Evolutionary conservation across 2,329 filamentous ascomycete genomes (phyloP).

Genomic region (Elsinoe fawcettii): DNA sequence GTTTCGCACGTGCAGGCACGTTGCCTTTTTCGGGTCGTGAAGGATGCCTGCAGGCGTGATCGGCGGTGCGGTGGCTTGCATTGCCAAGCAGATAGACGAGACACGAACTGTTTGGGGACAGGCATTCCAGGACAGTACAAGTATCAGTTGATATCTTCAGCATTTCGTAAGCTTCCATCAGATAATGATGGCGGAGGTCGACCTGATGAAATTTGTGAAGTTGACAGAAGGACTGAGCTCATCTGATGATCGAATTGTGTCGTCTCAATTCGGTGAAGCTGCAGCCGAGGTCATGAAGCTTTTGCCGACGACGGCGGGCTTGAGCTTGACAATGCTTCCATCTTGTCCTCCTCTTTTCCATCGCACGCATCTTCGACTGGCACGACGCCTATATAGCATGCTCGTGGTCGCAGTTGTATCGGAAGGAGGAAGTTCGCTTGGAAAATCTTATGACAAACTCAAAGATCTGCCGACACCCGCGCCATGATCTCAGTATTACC

Average conservation of each 20-base stretch:
- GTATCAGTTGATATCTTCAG: too few relatives aligned
- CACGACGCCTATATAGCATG: too few relatives aligned
- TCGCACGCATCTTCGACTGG: too few relatives aligned
- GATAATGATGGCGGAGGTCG: too few relatives aligned
- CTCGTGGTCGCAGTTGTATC: too few relatives aligned
- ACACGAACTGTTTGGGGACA: neutral
- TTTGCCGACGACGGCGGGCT: neutral
- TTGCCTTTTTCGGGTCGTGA: neutral
- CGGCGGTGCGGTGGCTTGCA: neutral
- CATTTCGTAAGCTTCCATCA: too few relatives aligned
- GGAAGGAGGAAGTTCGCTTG: too few relatives aligned
- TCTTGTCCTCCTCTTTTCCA: neutral
- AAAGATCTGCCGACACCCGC: neutral
- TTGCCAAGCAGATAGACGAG: neutral
- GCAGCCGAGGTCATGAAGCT: neutral
- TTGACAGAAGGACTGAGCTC: too few relatives aligned
- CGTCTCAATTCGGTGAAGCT: neutral
- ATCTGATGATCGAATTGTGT: neutral
- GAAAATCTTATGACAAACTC: neutral
- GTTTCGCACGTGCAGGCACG: neutral
- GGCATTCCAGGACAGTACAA: too few relatives aligned
- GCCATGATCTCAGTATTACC: conserved; percentile 8
- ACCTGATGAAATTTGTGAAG: too few relatives aligned
- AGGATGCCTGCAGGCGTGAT: neutral
- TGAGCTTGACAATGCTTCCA: neutral